A percentile compares a stretch with the other conserved stretches of the same genome.
These are phyloP conservation scores for Basipetospora chlamydospora DNA, from an alignment of 2,329 filamentous ascomycete species.

Conservation along the genomic window DNA sequence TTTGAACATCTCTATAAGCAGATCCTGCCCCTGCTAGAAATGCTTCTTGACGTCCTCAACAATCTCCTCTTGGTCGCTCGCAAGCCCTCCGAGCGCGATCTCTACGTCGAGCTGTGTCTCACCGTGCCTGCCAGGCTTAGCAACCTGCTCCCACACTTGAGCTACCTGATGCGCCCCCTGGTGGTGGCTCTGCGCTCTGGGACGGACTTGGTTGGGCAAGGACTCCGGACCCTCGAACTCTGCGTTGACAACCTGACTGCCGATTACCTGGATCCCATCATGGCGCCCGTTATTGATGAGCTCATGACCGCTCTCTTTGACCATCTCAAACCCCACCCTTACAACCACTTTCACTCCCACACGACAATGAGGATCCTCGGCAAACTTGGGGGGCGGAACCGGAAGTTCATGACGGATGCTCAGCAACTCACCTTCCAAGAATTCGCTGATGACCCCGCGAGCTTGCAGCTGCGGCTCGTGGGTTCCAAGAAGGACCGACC, in stretches of 20 bases:
- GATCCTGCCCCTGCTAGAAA: slow-evolving; percentile 87
- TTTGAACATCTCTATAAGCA: slow-evolving; percentile 99
- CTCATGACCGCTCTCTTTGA: slow-evolving; percentile 96
- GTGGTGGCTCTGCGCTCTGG: slow-evolving; percentile 90
- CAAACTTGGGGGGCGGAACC: slow-evolving; percentile 86
- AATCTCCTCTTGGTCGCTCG: slow-evolving; percentile 81
- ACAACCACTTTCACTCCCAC: slow-evolving; percentile 94
- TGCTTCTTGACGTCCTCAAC: slow-evolving; percentile 94
- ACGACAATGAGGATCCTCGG: slow-evolving; percentile 95
- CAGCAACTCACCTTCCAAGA: slow-evolving; percentile 70
- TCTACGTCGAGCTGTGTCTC: slow-evolving; percentile 93
- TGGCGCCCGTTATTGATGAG: slow-evolving; percentile 97
- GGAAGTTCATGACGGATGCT: slow-evolving; percentile 87
- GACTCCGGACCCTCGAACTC: slow-evolving; percentile 80
- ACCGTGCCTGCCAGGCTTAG: slow-evolving; percentile 91
- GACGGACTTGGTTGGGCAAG: slow-evolving; percentile 87
- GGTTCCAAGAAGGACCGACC: slow-evolving; percentile 80
- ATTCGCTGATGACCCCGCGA: slow-evolving; percentile 76
- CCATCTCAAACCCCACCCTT: slow-evolving; percentile 82
- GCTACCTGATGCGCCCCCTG: slow-evolving; percentile 89
- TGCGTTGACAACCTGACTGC: slow-evolving; percentile 97
- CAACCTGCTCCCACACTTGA: slow-evolving; percentile 87
- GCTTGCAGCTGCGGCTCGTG: slow-evolving; percentile 77
- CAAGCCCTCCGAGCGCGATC: slow-evolving; percentile 78
- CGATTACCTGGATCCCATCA: slow-evolving; percentile 95